Evolutionary conservation across 805 yeast species (phyloP), one percentile per base, ranked within the genome.

Genomic region (Ascoidea rubescens): DNA sequence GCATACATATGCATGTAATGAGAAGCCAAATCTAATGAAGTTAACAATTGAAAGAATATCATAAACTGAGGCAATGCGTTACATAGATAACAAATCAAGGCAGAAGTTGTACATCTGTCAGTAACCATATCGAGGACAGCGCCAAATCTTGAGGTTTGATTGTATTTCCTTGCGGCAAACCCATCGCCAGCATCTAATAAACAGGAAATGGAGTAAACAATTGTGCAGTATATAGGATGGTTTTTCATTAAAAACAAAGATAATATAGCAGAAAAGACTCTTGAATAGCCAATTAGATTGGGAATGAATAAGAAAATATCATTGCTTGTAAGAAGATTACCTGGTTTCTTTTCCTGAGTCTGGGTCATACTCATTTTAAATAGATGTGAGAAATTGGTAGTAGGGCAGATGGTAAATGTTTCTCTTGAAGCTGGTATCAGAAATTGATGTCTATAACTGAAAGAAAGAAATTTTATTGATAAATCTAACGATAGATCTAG

Each of bases 1-100:
- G 98, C 96, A 67, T 90, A 90, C 99, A 93, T 93, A 71, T 93
- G 99, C 86, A 93, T 87, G 70, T 93, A 93, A 66, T 93, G 99
- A 51, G 95, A 85, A 2, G 97, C 89, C 60, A 93, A 75, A 63
- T 86, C 95, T 60, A 93, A 72, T 8, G 95, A 84, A 50, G 90
- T 81, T 59, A 93, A 73, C 31, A 87, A 59, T 70, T 93, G 99
- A 82, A 91, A 90, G 6, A 80, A 58, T 10, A 86, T 67, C 50
- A 78, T 71, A 31, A 33, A 52, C 12, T 46, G 50, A 10, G 64
- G 62, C 45, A 62, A 59, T 53, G 57, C 62, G 44, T 86, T 81
- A 58, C 93, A 79, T 53, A 93, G 72, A 66, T 78, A 93, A 65
- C 95, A 89, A 59, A 93, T 81, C 61, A 93, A 75, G n/a, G 96